phyloP scores from a whole-genome alignment of 129 eudicot genomes.

The Flaveria ramosissima region DNA sequence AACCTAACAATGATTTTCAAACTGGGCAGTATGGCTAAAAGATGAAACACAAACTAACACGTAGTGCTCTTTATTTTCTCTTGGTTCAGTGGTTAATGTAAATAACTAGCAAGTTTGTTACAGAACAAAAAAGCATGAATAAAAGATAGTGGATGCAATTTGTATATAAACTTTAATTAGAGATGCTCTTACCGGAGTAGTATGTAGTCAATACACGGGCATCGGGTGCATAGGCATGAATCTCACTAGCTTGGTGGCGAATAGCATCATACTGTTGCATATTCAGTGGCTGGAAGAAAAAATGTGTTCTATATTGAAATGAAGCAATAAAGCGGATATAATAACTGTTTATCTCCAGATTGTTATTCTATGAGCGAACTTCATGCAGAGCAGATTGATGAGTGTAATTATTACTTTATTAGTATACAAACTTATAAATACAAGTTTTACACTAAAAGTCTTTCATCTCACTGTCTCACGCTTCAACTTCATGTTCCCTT shows the following conservation, averaged over 20 bases:
- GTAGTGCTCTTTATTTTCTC: background rate
- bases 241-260: conserved; percentile 87
- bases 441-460: background rate
- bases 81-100: background rate
- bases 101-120: background rate
- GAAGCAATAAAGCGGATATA: conserved; percentile 3
- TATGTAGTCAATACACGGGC: conserved; percentile 97
- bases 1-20: background rate
- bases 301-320: conserved; percentile 22
- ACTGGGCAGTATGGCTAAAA: background rate
- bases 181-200: conserved; percentile 69
- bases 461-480: background rate
- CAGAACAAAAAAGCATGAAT: background rate
- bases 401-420: background rate
- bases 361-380: background rate
- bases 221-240: conserved; percentile 92
- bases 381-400: background rate
- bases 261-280: conserved; percentile 79
- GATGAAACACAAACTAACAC: conserved; percentile 1
- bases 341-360: conserved; percentile 14
- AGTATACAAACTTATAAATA: background rate
- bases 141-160: conserved; percentile 8
- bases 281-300: conserved; percentile 72
- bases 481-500: background rate
- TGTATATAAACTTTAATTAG: conserved; percentile 10